phyloP scores from a whole-genome alignment of 192 early-diverging fungal species.

The Dimargaris xerosporica region DNA sequence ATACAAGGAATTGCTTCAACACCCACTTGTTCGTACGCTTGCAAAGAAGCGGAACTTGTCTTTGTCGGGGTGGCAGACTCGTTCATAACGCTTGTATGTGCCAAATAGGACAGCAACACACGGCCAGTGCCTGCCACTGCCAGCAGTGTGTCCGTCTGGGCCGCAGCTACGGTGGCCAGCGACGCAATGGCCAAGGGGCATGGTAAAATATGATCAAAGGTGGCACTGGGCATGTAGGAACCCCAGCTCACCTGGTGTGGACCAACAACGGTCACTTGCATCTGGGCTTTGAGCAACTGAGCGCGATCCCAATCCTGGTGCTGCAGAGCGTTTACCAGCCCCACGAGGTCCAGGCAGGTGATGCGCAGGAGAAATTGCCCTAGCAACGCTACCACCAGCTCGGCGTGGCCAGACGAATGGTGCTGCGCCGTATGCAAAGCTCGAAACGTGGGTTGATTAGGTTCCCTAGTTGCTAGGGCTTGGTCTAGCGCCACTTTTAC shows the following conservation, averaged over 20 bases:
- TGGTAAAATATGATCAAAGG: background rate
- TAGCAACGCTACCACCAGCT: background rate
- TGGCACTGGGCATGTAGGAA: background rate
- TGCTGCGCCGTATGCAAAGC: background rate
- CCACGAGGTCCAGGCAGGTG: background rate
- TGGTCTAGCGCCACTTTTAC: too few species aligned
- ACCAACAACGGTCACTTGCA: background rate
- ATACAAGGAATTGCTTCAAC: background rate
- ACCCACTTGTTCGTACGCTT: background rate
- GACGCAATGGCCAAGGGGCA: background rate
- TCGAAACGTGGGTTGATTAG: background rate
- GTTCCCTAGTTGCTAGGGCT: background rate
- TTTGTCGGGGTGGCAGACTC: background rate
- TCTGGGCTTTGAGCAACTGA: background rate
- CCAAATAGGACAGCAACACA: background rate
- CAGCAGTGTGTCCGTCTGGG: background rate
- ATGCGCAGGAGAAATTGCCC: background rate
- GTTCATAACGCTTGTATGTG: background rate
- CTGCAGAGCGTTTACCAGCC: background rate
- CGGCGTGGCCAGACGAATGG: background rate
- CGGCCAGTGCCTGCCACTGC: constrained; percentile 1
- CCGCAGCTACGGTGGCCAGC: background rate
- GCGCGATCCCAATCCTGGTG: background rate
- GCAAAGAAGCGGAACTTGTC: background rate
- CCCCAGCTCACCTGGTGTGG: background rate